Conservation (phyloP, 179 eudicot species). For the Gypsophila paniculata region DNA sequence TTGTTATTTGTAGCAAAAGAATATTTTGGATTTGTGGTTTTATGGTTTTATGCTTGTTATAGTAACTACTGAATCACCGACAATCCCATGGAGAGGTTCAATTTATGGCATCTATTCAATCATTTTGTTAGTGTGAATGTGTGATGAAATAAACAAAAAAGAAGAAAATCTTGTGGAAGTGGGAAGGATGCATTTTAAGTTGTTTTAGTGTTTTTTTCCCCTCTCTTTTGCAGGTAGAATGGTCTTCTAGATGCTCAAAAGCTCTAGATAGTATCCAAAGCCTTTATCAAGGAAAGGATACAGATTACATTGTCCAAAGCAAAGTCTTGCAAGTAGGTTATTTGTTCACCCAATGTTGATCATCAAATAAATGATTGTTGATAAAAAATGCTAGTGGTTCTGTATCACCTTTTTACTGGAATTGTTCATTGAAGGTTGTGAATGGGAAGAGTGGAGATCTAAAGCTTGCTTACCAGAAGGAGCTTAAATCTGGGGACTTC, state of each 20-base stretch:
- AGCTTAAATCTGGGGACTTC: slow-evolving; percentile 67
- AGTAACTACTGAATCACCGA: neutral
- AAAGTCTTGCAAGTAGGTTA: slow-evolving; percentile 67
- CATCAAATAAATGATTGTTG: slow-evolving; percentile 14
- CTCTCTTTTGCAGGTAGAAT: slow-evolving; percentile 58
- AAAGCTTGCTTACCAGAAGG: slow-evolving; percentile 55
- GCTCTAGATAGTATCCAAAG: slow-evolving; percentile 62
- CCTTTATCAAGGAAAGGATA: slow-evolving; percentile 68
- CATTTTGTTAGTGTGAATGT: neutral
- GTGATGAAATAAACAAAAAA: slow-evolving; percentile 1
- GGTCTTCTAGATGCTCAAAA: slow-evolving; percentile 69
- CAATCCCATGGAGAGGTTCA: neutral
- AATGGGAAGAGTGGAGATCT: slow-evolving; percentile 68
- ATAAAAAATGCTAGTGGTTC: neutral
- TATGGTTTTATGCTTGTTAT: neutral
- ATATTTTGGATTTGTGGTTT: no score
- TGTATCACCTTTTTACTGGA: slow-evolving; percentile 15
- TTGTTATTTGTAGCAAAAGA: no score
- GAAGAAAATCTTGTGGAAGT: neutral
- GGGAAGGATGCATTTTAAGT: neutral
- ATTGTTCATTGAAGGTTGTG: slow-evolving; percentile 45
- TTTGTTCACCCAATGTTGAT: slow-evolving; percentile 9
- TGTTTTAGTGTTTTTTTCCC: neutral
- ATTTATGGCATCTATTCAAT: neutral
- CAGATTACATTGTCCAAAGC: slow-evolving; percentile 56